These are phyloP conservation scores for Botrytis fabae DNA, from an alignment of 2,329 filamentous ascomycete genomes.

Conservation along the genomic window DNA sequence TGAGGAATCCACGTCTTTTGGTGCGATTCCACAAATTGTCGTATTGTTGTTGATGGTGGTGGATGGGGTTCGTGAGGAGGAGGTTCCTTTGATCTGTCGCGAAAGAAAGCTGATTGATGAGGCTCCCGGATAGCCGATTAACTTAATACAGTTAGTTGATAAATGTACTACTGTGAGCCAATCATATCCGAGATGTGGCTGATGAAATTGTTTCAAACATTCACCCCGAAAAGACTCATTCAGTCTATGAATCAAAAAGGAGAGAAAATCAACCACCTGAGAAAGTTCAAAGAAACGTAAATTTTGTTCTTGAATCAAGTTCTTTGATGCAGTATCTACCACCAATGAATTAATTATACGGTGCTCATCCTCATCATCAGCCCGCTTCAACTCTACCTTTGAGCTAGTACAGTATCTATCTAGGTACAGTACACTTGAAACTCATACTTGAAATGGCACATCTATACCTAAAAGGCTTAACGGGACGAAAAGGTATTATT, in stretches of 20 bases:
- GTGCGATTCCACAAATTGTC: slow-evolving; percentile 39
- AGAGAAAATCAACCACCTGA: neutral
- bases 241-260: neutral
- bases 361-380: neutral
- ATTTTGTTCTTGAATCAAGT: neutral
- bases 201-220: slow-evolving; percentile 10
- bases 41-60: slow-evolving; percentile 27
- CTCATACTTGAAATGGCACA: neutral
- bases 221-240: slow-evolving; percentile 12
- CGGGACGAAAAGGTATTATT: neutral
- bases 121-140: slow-evolving; percentile 14
- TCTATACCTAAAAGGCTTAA: neutral
- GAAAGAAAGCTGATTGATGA: slow-evolving; percentile 23
- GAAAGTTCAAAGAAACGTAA: neutral
- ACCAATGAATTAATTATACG: neutral
- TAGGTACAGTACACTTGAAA: neutral
- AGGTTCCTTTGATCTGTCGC: slow-evolving; percentile 23
- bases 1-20: slow-evolving; percentile 41
- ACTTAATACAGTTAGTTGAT: slow-evolving; percentile 7
- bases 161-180: neutral
- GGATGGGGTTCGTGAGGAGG: slow-evolving; percentile 22
- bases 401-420: neutral
- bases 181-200: slow-evolving; percentile 20
- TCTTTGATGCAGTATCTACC: neutral
- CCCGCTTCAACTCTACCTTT: neutral